Percentiles rank a stretch among this genome's conserved stretches.
Conservation (phyloP, 106 monocot species). For the Ottelia alismoides region DNA sequence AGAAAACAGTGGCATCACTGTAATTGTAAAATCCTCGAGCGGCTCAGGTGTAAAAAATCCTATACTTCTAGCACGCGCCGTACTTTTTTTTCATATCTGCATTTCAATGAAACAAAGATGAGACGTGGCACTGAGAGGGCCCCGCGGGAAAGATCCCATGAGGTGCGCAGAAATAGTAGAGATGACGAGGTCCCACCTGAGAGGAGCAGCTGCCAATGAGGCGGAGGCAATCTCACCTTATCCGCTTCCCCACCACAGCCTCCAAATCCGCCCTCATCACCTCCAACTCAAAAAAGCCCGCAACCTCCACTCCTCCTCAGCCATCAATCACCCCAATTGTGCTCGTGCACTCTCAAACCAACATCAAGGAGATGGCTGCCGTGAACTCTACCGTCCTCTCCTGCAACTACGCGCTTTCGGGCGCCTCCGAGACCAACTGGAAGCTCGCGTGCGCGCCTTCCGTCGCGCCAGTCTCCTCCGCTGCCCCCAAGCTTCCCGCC, state of each 20-base stretch:
- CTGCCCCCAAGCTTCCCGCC: conserved; percentile 18
- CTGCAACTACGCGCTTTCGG: conserved; percentile 47
- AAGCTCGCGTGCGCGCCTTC: conserved; percentile 28
- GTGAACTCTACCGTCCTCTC: conserved; percentile 77
- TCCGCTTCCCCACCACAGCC: conserved; percentile 60
- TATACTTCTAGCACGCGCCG: too few relatives aligned
- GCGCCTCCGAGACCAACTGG: conserved; percentile 20
- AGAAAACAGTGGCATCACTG: too few relatives aligned
- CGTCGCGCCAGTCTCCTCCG: not conserved
- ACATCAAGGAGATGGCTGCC: conserved; percentile 40
- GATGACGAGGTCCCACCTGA: conserved; percentile 5
- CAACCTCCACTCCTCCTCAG: not conserved
- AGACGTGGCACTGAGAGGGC: too few relatives aligned
- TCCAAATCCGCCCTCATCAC: conserved; percentile 2
- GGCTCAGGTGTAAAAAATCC: too few relatives aligned
- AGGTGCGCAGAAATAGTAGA: conserved; percentile 5
- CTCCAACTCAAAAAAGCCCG: not conserved
- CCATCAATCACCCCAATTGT: not conserved
- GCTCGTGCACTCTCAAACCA: too few relatives aligned
- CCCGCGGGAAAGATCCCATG: too few relatives aligned
- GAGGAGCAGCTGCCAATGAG: conserved; percentile 33
- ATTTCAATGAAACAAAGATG: too few relatives aligned
- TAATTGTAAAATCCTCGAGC: too few relatives aligned
- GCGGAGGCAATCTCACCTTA: conserved; percentile 68
- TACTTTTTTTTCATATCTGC: too few relatives aligned